Evolutionary conservation across 202 grass and related monocot species (phyloP).

Genomic region (Hordeum pubiflorum): DNA sequence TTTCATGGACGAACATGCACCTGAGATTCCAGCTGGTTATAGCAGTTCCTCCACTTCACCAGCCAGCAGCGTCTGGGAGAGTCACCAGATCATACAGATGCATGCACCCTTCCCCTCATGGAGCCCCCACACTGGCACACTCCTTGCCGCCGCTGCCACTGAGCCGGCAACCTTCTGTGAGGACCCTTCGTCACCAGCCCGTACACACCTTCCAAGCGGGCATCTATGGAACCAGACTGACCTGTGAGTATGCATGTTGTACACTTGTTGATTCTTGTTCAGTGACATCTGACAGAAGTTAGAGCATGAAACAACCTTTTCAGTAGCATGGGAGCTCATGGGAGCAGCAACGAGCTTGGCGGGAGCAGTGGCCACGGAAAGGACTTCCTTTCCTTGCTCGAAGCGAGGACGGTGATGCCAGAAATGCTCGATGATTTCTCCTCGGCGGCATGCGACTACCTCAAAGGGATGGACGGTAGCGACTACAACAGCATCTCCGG

Average conservation of each 20-base stretch:
- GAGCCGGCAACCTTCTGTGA: conserved; percentile 1
- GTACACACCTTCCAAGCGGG: not conserved
- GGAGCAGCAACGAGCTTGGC: conserved; percentile 9
- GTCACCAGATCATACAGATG: not conserved
- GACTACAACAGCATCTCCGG: not conserved
- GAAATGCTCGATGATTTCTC: conserved; percentile 29
- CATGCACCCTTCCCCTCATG: conserved; percentile 16
- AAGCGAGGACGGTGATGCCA: conserved; percentile 12
- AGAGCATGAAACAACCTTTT: not conserved
- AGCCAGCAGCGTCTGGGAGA: conserved; percentile 16
- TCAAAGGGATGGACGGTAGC: conserved; percentile 1
- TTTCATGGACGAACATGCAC: conserved; percentile 49
- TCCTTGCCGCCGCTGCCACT: not conserved
- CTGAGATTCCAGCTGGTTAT: conserved; percentile 16
- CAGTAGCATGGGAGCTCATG: not conserved
- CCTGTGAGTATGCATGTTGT: conserved; percentile 30
- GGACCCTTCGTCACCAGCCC: not conserved
- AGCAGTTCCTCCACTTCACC: conserved; percentile 23
- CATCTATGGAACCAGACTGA: conserved; percentile 34
- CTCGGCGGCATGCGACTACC: not conserved
- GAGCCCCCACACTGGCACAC: conserved; percentile 13
- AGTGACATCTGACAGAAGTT: not conserved
- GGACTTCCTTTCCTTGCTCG: conserved; percentile 15
- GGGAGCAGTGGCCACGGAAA: conserved; percentile 2
- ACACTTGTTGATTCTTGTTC: not conserved